These are phyloP conservation scores for Gyrodon lividus DNA, from an alignment of 768 basidiomycete genomes.

Conservation along the genomic window DNA sequence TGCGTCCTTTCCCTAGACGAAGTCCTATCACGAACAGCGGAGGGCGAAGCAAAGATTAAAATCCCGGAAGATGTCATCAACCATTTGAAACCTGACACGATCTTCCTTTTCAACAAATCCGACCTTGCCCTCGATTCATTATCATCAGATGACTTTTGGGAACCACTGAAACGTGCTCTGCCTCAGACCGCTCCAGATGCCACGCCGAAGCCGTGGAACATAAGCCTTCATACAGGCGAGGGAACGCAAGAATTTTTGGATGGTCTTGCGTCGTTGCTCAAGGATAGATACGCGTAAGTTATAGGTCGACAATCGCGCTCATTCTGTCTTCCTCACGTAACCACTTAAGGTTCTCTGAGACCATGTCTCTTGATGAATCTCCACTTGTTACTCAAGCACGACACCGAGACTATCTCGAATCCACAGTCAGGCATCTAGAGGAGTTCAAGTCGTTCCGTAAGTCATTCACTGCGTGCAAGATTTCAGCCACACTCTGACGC, in stretches of 20 bases:
- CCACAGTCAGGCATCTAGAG: constrained; percentile 43
- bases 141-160: constrained; percentile 2
- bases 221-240: constrained; percentile 58
- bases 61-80: constrained; percentile 48
- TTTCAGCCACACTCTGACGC: constrained; percentile 1
- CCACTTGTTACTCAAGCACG: constrained; percentile 79
- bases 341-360: constrained; percentile 18
- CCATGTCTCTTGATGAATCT: constrained; percentile 18
- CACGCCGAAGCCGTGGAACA: constrained; percentile 45
- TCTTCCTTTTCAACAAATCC: constrained; percentile 77
- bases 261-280: constrained; percentile 51
- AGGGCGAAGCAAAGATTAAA: constrained; percentile 14
- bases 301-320: background rate
- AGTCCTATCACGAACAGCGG: constrained; percentile 14
- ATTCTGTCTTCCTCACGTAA: background rate
- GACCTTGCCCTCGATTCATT: constrained; percentile 45
- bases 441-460: constrained; percentile 32
- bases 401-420: constrained; percentile 75
- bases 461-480: constrained; percentile 5
- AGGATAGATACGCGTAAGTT: constrained; percentile 26
- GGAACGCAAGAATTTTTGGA: constrained; percentile 61
- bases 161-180: constrained; percentile 20
- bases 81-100: constrained; percentile 56
- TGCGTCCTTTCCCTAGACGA: constrained; percentile 77
- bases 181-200: constrained; percentile 1